Percentiles rank a stretch among this genome's conserved stretches.
These are phyloP conservation scores for Aureobasidium sp. DNA, from an alignment of 2,329 filamentous ascomycete species.

Conservation along the genomic window DNA sequence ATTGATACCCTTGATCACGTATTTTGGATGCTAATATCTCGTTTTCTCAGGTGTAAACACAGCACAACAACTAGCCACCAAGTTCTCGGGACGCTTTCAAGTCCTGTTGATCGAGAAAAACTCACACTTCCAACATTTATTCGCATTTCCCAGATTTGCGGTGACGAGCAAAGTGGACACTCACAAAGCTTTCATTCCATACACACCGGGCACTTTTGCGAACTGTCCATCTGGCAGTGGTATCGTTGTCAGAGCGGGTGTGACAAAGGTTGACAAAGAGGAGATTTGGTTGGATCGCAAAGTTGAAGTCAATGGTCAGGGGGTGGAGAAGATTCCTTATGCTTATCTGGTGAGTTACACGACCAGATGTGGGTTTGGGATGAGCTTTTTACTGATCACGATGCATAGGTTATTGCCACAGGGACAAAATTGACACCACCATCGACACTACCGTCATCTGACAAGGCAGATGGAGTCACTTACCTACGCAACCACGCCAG, in stretches of 20 bases:
- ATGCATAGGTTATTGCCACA: constrained; percentile 8
- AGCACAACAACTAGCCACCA: constrained; percentile 11
- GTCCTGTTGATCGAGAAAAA: constrained; percentile 13
- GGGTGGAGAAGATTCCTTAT: constrained; percentile 2
- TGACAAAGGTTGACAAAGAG: neutral
- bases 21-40: neutral
- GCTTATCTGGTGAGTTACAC: too few species aligned
- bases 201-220: neutral
- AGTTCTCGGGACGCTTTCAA: constrained; percentile 1
- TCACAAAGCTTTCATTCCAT: constrained; percentile 12
- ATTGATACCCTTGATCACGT: neutral
- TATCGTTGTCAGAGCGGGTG: neutral
- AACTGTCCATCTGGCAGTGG: constrained; percentile 1
- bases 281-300: constrained; percentile 2
- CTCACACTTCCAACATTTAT: constrained; percentile 13
- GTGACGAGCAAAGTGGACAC: constrained; percentile 8
- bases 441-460: constrained; percentile 1
- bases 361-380: too few species aligned
- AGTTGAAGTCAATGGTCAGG: neutral
- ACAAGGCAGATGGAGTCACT: constrained; percentile 9
- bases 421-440: constrained; percentile 10
- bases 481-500: constrained; percentile 4
- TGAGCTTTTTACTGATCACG: neutral
- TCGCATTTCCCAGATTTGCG: constrained; percentile 12
- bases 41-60: neutral